Percentiles rank a stretch among this genome's conserved stretches.
phyloP scores from a whole-genome alignment of 495 filamentous ascomycete species.

The Daldinia decipiens region DNA sequence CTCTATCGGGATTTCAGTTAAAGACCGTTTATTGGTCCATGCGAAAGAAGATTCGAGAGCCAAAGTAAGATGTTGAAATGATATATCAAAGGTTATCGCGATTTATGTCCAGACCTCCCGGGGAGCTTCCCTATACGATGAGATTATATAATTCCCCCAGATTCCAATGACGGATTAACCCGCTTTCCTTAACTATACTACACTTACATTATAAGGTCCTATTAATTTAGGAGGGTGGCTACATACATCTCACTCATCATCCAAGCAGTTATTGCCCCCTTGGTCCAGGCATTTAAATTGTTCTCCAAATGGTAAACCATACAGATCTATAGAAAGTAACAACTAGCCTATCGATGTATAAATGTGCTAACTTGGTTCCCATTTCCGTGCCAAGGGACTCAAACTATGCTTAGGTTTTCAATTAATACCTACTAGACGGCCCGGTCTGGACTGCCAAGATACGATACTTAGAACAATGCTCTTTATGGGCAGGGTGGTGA shows the following conservation, averaged over 20 bases:
- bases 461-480: no score
- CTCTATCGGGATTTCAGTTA: neutral
- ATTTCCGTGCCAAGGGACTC: no score
- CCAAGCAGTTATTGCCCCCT: no score
- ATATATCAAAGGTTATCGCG: constrained; percentile 7
- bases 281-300: no score
- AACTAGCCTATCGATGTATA: no score
- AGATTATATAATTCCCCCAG: constrained; percentile 3
- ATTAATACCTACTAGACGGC: no score
- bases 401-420: no score
- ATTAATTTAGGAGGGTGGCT: neutral
- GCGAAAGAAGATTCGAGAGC: constrained; percentile 1
- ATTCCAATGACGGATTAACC: neutral
- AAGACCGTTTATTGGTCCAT: neutral
- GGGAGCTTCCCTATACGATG: neutral
- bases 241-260: neutral
- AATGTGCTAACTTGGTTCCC: no score
- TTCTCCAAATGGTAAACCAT: no score
- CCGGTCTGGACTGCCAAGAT: no score
- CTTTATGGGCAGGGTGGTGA: neutral
- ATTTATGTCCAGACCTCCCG: neutral
- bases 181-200: neutral
- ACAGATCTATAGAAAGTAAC: no score
- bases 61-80: constrained; percentile 1
- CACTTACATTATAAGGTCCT: neutral